These are phyloP conservation scores for Luffa aegyptiaca DNA, from an alignment of 306 rosid species.

Conservation along the genomic window DNA sequence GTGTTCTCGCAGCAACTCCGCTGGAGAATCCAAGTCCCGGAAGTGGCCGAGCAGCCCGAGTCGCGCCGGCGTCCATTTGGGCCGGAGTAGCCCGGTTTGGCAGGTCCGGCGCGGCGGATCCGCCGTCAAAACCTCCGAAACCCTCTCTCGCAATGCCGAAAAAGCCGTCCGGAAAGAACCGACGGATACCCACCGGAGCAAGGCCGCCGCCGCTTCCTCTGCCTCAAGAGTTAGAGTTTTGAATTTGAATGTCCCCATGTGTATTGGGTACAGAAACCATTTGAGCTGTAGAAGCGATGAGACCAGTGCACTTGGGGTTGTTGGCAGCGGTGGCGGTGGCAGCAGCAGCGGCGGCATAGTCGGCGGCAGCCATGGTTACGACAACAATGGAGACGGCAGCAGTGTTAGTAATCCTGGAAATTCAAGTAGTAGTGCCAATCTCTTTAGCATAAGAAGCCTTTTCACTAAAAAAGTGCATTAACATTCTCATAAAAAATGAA, in stretches of 20 bases:
- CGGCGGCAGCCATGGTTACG: background rate
- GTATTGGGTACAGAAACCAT: slow-evolving; percentile 59
- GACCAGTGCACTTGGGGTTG: slow-evolving; percentile 21
- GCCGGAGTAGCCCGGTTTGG: slow-evolving; percentile 94
- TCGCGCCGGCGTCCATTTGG: slow-evolving; percentile 67
- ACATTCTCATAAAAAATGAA: background rate
- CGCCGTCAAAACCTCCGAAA: slow-evolving; percentile 23
- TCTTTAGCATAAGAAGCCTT: slow-evolving; percentile 68
- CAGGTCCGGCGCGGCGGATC: slow-evolving; percentile 51
- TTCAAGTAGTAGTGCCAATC: slow-evolving; percentile 31
- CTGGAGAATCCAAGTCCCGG: slow-evolving; percentile 81
- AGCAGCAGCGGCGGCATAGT: background rate
- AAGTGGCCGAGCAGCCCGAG: slow-evolving; percentile 89
- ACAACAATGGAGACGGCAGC: background rate
- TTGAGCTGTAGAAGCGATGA: slow-evolving; percentile 65
- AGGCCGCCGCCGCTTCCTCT: background rate
- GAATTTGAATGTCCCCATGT: slow-evolving; percentile 77
- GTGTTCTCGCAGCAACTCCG: slow-evolving; percentile 87
- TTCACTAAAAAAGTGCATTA: slow-evolving; percentile 62
- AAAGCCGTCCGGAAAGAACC: slow-evolving; percentile 29
- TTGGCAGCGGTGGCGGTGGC: background rate
- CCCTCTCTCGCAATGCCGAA: slow-evolving; percentile 15
- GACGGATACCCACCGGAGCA: slow-evolving; percentile 31
- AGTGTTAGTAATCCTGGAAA: slow-evolving; percentile 15
- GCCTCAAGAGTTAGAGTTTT: slow-evolving; percentile 38